A percentile compares a stretch with the other conserved stretches of the same genome.
Evolutionary conservation across 495 filamentous ascomycete genomes (phyloP).

Genomic region (Glonium stellatum): DNA sequence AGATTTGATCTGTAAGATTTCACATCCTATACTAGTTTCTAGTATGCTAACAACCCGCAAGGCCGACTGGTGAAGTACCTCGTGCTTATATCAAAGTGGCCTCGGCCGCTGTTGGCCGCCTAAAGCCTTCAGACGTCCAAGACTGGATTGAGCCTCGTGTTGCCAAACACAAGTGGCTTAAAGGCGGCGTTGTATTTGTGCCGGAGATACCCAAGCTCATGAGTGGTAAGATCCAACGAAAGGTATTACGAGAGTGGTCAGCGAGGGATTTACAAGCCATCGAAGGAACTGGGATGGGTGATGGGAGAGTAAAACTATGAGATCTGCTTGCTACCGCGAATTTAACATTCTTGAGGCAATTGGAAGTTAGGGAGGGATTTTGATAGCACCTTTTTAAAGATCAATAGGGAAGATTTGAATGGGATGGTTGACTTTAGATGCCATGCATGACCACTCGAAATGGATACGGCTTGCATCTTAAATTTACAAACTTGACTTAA

Average conservation of each 20-base stretch:
- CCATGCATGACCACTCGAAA: background rate
- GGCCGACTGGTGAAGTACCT: background rate
- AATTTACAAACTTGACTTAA: slow-evolving; percentile 1
- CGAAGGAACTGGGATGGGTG: background rate
- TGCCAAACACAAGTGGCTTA: slow-evolving; percentile 7
- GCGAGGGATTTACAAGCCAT: slow-evolving; percentile 2
- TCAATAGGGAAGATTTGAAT: background rate
- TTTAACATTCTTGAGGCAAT: background rate
- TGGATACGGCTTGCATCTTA: no score
- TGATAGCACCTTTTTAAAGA: background rate
- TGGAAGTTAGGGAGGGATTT: background rate
- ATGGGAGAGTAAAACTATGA: background rate
- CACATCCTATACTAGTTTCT: no score
- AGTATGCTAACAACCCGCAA: background rate
- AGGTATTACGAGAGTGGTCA: background rate
- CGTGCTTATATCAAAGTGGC: slow-evolving; percentile 3
- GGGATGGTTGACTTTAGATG: background rate
- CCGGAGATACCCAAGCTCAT: slow-evolving; percentile 6
- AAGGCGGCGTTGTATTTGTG: slow-evolving; percentile 2
- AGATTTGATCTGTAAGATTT: slow-evolving; percentile 5
- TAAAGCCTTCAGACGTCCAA: background rate
- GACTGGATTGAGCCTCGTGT: slow-evolving; percentile 5
- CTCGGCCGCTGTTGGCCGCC: background rate
- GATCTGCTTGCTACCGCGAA: background rate
- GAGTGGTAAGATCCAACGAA: slow-evolving; percentile 8